Evolutionary conservation across 2,329 filamentous ascomycete species (phyloP), one percentile per base, ranked within the genome.

Genomic region (Colletotrichum chrysophilum): DNA sequence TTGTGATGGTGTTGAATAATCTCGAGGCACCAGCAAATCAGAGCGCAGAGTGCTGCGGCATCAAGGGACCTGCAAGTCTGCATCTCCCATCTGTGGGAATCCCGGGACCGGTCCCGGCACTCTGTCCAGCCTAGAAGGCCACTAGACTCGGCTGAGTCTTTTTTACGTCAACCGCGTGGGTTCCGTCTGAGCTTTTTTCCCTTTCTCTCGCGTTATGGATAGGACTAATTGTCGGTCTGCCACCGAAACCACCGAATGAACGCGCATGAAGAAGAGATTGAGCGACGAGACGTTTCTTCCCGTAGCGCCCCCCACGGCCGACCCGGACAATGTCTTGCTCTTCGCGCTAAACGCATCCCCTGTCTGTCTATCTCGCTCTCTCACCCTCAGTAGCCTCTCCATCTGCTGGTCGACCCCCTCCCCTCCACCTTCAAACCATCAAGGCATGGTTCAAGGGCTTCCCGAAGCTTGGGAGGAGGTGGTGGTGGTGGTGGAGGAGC

Each of bases 131-230:
- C 65, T 65, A 69, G 69, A 61, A 32, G 58, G 30, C 58, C 58
- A 52, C 58, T 32, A 61, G 58, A 55, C 64, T 74, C 68, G 43
- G 36, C 58, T 75, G 73, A 73, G 64, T 69, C 64, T 65, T 73
- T 69, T 76, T 76, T 74, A 74, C 74, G 74, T 74, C 74, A 76
- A 76, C 65, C 64, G 70, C 74, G 58, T 76, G 70, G 70, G 58
- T 69, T 75, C 65, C 65, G 18, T 61, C 74, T 34, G 70, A 74
- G 74, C 32, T 43, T 28, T 65, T 69, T 76, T 58, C 24, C 43
- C 43, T 52, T 52, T 52, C 43, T 52, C 43, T 52, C 43, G 43
- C 43, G 58, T 74, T 66, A 74, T 69, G 64, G 58, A 62, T 38
- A 76, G 64, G 74, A 74, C 70, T 73, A 73, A 76, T 66, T 28